Evolutionary conservation across 225 moss, liverwort and hornwort species (phyloP).

Genomic region (Bryum argenteum): DNA sequence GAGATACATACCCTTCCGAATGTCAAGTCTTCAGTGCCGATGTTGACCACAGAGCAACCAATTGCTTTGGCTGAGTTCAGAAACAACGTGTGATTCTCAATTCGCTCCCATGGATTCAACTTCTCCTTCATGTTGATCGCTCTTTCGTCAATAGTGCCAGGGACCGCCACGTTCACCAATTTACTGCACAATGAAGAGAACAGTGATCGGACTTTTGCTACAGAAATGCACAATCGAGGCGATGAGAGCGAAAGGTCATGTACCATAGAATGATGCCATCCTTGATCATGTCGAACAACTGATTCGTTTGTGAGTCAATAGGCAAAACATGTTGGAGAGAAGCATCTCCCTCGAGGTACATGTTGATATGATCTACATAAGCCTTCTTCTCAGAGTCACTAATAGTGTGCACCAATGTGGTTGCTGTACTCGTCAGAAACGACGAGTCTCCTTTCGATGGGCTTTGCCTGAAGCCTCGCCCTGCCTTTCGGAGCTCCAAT

Average conservation of each 20-base stretch:
- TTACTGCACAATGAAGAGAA: slow-evolving; percentile 57
- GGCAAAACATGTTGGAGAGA: slow-evolving; percentile 68
- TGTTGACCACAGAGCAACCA: slow-evolving; percentile 98
- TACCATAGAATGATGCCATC: slow-evolving; percentile 94
- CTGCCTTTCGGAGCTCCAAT: slow-evolving; percentile 77
- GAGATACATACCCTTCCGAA: slow-evolving; percentile 71
- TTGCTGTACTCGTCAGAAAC: slow-evolving; percentile 78
- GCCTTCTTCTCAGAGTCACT: slow-evolving; percentile 97
- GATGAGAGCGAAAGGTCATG: slow-evolving; percentile 5
- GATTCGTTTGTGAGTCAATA: slow-evolving; percentile 77
- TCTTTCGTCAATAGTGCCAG: slow-evolving; percentile 98
- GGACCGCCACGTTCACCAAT: slow-evolving; percentile 91
- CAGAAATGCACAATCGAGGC: slow-evolving; percentile 1
- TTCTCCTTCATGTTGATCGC: slow-evolving; percentile 87
- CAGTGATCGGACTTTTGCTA: neutral
- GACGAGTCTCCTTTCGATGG: slow-evolving; percentile 78
- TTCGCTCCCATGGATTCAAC: slow-evolving; percentile 97
- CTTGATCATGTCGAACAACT: slow-evolving; percentile 86
- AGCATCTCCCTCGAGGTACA: slow-evolving; percentile 76
- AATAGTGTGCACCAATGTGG: slow-evolving; percentile 90
- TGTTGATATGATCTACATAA: slow-evolving; percentile 95
- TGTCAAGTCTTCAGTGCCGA: slow-evolving; percentile 90
- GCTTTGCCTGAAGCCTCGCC: slow-evolving; percentile 78
- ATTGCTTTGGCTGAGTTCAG: slow-evolving; percentile 97
- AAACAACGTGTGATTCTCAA: slow-evolving; percentile 90